These are phyloP conservation scores for Pichia sp. DNA, from an alignment of 1,139 yeast species.

Conservation along the genomic window DNA sequence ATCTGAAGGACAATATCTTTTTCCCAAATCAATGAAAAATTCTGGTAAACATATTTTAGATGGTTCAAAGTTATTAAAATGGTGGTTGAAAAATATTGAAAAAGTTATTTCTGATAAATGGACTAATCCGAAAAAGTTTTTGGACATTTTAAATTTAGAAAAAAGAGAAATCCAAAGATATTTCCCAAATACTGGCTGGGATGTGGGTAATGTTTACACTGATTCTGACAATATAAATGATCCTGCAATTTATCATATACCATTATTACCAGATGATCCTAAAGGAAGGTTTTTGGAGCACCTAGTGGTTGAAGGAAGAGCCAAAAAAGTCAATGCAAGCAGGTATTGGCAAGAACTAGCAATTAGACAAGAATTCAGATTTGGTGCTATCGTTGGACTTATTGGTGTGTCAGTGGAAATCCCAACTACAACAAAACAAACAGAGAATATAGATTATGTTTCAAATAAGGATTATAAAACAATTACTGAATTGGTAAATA, in stretches of 20 bases:
- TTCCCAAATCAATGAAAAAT: slow-evolving; percentile 66
- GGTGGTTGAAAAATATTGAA: slow-evolving; percentile 76
- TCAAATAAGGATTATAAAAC: slow-evolving; percentile 17
- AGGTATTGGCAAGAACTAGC: slow-evolving; percentile 84
- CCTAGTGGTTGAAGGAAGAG: slow-evolving; percentile 67
- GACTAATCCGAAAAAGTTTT: slow-evolving; percentile 18
- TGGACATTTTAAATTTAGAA: slow-evolving; percentile 76
- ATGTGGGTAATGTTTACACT: slow-evolving; percentile 45
- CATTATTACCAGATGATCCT: slow-evolving; percentile 93
- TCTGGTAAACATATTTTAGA: slow-evolving; percentile 58
- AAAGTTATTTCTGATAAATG: slow-evolving; percentile 1
- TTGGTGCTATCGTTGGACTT: slow-evolving; percentile 81
- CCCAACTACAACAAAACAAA: neutral
- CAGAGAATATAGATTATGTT: neutral
- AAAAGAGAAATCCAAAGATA: slow-evolving; percentile 36
- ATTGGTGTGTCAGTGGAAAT: slow-evolving; percentile 58
- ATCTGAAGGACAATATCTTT: slow-evolving; percentile 79
- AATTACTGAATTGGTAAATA: slow-evolving; percentile 34
- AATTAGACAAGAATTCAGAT: slow-evolving; percentile 80
- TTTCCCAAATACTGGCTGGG: slow-evolving; percentile 37
- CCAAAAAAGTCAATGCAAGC: slow-evolving; percentile 37
- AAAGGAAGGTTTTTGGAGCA: slow-evolving; percentile 86
- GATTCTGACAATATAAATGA: slow-evolving; percentile 17
- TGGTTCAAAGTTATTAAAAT: slow-evolving; percentile 62
- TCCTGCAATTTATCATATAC: slow-evolving; percentile 54